Conservation (phyloP, 2,329 filamentous ascomycete species). For the Domatiomyces globalis region DNA sequence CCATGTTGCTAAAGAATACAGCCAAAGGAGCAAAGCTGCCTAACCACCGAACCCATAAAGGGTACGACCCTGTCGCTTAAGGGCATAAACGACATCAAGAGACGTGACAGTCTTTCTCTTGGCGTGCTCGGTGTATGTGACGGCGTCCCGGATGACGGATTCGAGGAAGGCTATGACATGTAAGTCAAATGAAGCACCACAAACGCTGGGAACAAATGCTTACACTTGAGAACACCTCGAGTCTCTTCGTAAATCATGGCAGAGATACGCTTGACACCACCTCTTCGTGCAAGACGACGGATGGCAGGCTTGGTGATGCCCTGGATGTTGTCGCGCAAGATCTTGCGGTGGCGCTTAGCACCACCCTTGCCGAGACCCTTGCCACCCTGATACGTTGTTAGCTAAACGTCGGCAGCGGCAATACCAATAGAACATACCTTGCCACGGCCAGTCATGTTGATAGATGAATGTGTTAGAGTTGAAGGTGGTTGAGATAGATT, state of each 20-base stretch:
- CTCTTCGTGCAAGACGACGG: constrained; percentile 95
- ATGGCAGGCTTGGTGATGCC: constrained; percentile 98
- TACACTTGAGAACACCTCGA: constrained; percentile 58
- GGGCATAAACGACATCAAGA: constrained; percentile 49
- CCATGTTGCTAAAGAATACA: neutral
- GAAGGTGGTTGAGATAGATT: constrained; percentile 5
- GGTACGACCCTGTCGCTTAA: constrained; percentile 53
- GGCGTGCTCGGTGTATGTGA: constrained; percentile 73
- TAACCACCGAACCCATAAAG: constrained; percentile 87
- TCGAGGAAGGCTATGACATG: constrained; percentile 49
- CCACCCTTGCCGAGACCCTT: constrained; percentile 97
- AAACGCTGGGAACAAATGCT: neutral
- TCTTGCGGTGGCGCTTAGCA: constrained; percentile 98
- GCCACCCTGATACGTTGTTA: constrained; percentile 49
- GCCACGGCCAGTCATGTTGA: constrained; percentile 45
- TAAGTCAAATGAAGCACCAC: constrained; percentile 19
- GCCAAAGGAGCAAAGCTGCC: constrained; percentile 20
- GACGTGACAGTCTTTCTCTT: constrained; percentile 55
- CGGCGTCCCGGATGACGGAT: constrained; percentile 63
- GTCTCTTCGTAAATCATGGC: constrained; percentile 81
- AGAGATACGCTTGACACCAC: constrained; percentile 99
- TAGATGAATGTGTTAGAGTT: constrained; percentile 18
- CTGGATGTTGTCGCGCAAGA: constrained; percentile 98
- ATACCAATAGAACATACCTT: constrained; percentile 19
- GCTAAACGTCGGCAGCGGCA: constrained; percentile 30